These are phyloP conservation scores for Anthracocystis walkeri DNA, from an alignment of 1,284 basidiomycete genomes.

Conservation along the genomic window DNA sequence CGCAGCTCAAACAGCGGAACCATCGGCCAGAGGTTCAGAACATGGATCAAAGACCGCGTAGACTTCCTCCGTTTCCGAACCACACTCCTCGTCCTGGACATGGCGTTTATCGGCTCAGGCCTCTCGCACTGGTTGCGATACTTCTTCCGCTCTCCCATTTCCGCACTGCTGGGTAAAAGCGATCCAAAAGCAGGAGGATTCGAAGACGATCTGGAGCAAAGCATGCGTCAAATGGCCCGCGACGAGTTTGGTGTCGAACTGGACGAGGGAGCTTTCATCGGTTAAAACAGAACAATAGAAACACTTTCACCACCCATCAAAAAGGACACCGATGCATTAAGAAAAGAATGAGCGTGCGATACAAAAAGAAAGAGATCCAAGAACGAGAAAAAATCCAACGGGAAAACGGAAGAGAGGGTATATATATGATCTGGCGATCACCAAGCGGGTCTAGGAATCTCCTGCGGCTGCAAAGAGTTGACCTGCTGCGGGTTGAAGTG, in stretches of 20 bases:
- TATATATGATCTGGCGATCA: not conserved
- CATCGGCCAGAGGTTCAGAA: constrained; percentile 24
- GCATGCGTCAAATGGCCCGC: constrained; percentile 59
- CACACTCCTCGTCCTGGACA: constrained; percentile 54
- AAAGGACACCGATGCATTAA: constrained; percentile 1
- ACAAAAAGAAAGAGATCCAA: not conserved
- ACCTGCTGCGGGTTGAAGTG: constrained; percentile 49
- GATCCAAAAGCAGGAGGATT: constrained; percentile 53
- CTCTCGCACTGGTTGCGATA: constrained; percentile 44
- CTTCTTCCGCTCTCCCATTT: constrained; percentile 32
- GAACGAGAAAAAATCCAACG: not conserved
- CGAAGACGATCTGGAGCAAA: constrained; percentile 61
- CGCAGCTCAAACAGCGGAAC: not conserved
- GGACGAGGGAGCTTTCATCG: constrained; percentile 58
- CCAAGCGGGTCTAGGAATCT: constrained; percentile 45
- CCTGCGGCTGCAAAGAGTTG: constrained; percentile 32
- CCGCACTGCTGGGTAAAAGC: constrained; percentile 26
- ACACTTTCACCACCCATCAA: not conserved
- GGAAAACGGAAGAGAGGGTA: not conserved
- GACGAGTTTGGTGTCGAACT: constrained; percentile 64
- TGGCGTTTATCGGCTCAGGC: constrained; percentile 48
- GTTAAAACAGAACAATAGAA: constrained; percentile 13
- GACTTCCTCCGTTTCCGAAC: constrained; percentile 57
- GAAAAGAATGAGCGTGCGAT: constrained; percentile 13
- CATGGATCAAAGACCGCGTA: constrained; percentile 48